These are phyloP conservation scores for Bipolaris bicolor DNA, from an alignment of 2,329 filamentous ascomycete genomes.

Conservation along the genomic window DNA sequence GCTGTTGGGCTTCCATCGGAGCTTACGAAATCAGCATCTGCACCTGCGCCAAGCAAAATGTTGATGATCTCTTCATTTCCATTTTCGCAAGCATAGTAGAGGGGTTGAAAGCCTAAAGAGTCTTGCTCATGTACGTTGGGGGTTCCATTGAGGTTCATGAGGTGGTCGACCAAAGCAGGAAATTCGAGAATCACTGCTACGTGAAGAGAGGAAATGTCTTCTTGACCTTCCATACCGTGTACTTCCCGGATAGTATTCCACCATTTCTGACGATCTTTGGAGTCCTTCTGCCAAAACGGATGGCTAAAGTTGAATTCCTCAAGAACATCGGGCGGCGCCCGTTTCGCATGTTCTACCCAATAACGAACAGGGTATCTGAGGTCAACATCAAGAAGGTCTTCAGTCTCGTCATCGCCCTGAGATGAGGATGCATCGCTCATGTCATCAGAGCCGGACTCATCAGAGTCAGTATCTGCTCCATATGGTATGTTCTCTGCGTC, in stretches of 20 bases:
- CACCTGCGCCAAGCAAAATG: constrained; percentile 21
- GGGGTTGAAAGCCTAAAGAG: constrained; percentile 27
- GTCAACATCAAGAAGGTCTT: constrained; percentile 9
- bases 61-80: constrained; percentile 27
- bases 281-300: constrained; percentile 26
- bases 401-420: not conserved
- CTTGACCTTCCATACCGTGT: constrained; percentile 18
- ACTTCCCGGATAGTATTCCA: constrained; percentile 22
- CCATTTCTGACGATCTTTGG: constrained; percentile 22
- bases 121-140: constrained; percentile 24
- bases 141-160: constrained; percentile 18
- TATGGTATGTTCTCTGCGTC: not conserved
- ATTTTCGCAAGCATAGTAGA: constrained; percentile 27
- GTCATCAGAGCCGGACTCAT: not conserved
- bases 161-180: constrained; percentile 25
- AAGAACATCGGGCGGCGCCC: constrained; percentile 27
- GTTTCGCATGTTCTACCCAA: constrained; percentile 33
- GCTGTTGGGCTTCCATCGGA: constrained; percentile 17
- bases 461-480: not conserved
- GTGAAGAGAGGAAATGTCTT: constrained; percentile 24
- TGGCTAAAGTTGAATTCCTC: constrained; percentile 25
- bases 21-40: constrained; percentile 20
- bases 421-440: not conserved
- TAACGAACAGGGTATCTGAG: constrained; percentile 30
- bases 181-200: constrained; percentile 27